Evolutionary conservation across 1,284 basidiomycete genomes (phyloP).

Genomic region (Malassezia sp.): DNA sequence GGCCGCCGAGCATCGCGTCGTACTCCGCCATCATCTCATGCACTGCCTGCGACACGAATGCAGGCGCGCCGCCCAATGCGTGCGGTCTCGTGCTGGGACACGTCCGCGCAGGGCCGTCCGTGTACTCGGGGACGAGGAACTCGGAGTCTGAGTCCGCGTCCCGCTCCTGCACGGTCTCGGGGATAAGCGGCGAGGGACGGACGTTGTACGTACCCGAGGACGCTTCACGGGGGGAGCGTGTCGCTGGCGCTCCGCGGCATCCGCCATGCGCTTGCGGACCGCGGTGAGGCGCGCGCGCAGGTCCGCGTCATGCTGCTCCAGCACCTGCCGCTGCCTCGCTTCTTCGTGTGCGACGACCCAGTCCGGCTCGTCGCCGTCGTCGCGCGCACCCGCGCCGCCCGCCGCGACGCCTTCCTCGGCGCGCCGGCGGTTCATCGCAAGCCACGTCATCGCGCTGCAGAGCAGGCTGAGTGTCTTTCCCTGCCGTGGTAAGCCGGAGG

Average conservation of each 20-base stretch:
- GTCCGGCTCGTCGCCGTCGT: conserved; percentile 39
- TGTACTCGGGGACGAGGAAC: conserved; percentile 19
- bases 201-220: too few relatives aligned
- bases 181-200: too few relatives aligned
- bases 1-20: conserved; percentile 33
- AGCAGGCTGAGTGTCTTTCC: conserved; percentile 49
- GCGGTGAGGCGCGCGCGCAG: conserved; percentile 38
- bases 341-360: conserved; percentile 48
- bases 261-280: conserved; percentile 19
- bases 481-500: conserved; percentile 7
- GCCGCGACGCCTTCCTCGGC: conserved; percentile 10
- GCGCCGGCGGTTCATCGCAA: conserved; percentile 34
- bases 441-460: conserved; percentile 47
- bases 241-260: conserved; percentile 2
- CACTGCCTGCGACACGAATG: conserved; percentile 60
- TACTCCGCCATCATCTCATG: conserved; percentile 61
- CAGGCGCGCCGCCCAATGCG: not conserved
- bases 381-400: not conserved
- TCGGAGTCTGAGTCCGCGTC: conserved; percentile 23
- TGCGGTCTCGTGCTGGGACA: not conserved
- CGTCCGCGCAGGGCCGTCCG: not conserved
- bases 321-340: conserved; percentile 30
- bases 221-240: not conserved
- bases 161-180: not conserved
- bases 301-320: conserved; percentile 38